Conservation (phyloP, 2,329 filamentous ascomycete species). For the Calonectria pseudoturangicola region DNA sequence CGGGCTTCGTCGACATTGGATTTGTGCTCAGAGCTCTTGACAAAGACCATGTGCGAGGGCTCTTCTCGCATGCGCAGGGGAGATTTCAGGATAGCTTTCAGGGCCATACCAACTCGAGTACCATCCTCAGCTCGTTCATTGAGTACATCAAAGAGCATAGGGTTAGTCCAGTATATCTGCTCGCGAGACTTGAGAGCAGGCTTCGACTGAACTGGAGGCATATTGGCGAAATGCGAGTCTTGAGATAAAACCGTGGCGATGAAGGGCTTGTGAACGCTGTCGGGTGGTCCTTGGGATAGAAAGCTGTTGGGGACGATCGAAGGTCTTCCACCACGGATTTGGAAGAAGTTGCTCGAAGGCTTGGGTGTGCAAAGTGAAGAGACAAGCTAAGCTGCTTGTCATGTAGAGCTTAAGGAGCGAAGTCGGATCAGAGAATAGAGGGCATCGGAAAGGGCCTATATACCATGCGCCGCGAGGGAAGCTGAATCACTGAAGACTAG, state of each 20-base stretch:
- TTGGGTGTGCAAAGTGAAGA: too few species aligned
- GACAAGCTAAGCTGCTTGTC: too few species aligned
- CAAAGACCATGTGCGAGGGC: conserved; percentile 1
- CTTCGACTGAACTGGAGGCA: conserved; percentile 11
- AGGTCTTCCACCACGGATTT: background rate
- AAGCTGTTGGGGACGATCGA: too few species aligned
- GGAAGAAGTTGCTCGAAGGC: background rate
- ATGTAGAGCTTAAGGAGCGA: background rate
- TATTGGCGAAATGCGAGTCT: background rate
- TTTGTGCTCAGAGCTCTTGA: background rate
- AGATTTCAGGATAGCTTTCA: conserved; percentile 1
- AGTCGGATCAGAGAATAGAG: background rate
- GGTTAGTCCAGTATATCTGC: conserved; percentile 21
- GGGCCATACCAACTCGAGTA: conserved; percentile 6
- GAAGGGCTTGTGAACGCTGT: background rate
- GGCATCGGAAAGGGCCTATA: background rate
- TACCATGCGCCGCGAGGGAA: background rate
- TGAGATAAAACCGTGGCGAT: too few species aligned
- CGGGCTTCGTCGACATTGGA: background rate
- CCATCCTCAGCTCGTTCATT: background rate
- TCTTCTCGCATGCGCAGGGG: background rate
- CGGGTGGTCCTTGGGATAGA: background rate
- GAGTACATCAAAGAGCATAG: conserved; percentile 18
- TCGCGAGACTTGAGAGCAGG: background rate
- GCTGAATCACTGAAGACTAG: background rate